Evolutionary conservation across 108 stramenopile species (phyloP).

Genomic region (Nitzschia putrida): DNA sequence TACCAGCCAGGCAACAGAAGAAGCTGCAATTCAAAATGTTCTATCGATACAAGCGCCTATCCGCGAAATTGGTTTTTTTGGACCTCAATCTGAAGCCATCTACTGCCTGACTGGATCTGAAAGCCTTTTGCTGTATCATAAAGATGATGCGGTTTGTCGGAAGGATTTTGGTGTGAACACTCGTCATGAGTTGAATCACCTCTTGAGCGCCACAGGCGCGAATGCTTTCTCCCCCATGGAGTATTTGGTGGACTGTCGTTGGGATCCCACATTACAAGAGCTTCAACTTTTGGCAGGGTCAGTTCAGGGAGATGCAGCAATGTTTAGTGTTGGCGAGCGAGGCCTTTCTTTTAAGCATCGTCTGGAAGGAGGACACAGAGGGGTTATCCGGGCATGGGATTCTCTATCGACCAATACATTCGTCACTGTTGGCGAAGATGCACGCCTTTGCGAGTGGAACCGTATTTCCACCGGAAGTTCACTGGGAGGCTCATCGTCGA

Average conservation of each 20-base stretch:
- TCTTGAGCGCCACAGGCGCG: background rate
- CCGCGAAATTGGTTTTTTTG: conserved; percentile 77
- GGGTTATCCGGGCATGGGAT: conserved; percentile 74
- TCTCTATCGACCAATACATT: conserved; percentile 44
- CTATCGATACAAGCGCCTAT: conserved; percentile 68
- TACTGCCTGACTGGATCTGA: conserved; percentile 83
- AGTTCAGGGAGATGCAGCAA: conserved; percentile 62
- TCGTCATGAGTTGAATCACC: conserved; percentile 27
- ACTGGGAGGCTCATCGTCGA: background rate
- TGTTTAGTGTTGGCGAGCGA: conserved; percentile 68
- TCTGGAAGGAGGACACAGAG: conserved; percentile 71
- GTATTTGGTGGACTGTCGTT: conserved; percentile 67
- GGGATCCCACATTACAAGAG: conserved; percentile 65
- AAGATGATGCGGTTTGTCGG: conserved; percentile 38
- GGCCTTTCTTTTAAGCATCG: conserved; percentile 33
- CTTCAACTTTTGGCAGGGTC: conserved; percentile 70
- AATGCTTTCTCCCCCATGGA: conserved; percentile 28
- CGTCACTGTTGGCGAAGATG: conserved; percentile 85
- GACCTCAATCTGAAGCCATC: conserved; percentile 61
- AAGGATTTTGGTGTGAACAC: conserved; percentile 46
- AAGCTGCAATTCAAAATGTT: conserved; percentile 65
- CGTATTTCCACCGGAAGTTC: background rate
- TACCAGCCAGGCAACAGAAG: conserved; percentile 78
- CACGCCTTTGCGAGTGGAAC: conserved; percentile 83
- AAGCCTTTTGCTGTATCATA: conserved; percentile 66